These are phyloP conservation scores for Sordariomycetes sp. DNA, from an alignment of 2,329 filamentous ascomycete species.

Conservation along the genomic window DNA sequence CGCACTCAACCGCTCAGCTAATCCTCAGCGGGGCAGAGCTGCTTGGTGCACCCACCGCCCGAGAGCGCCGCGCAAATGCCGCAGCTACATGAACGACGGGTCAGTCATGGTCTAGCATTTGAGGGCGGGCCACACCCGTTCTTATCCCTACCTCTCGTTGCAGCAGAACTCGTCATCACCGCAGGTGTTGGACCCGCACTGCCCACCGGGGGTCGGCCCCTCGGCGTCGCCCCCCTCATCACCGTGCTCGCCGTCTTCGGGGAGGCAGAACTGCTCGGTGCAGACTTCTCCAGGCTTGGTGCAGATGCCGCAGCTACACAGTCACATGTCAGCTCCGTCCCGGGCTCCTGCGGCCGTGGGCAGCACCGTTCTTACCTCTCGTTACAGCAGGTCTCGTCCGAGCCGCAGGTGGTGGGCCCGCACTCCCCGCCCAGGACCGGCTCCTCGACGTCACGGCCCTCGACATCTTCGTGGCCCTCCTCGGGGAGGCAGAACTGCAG, in stretches of 20 bases:
- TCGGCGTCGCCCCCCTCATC: not conserved
- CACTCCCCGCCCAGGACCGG: not conserved
- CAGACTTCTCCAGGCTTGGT: conserved; percentile 3
- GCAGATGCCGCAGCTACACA: no score
- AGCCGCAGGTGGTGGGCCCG: not conserved
- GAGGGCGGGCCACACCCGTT: no score
- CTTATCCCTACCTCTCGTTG: no score
- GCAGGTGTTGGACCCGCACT: not conserved
- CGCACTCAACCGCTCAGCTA: no score
- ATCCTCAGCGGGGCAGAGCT: not conserved
- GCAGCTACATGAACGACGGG: no score
- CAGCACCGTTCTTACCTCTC: no score
- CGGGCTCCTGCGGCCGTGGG: no score
- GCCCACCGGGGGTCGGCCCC: no score
- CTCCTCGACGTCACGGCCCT: no score
- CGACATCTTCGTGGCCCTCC: not conserved
- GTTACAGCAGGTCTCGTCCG: not conserved
- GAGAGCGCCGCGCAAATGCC: no score
- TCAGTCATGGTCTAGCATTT: no score
- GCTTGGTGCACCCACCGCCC: conserved; percentile 3
- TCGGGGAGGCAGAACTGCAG: not conserved
- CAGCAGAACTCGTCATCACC: not conserved
- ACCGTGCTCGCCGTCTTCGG: not conserved
- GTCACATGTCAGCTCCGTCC: no score
- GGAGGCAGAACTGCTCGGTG: not conserved